A percentile compares a stretch with the other conserved stretches of the same genome.
These are phyloP conservation scores for Breynia disticha DNA, from an alignment of 441 rosid genomes.

Conservation along the genomic window DNA sequence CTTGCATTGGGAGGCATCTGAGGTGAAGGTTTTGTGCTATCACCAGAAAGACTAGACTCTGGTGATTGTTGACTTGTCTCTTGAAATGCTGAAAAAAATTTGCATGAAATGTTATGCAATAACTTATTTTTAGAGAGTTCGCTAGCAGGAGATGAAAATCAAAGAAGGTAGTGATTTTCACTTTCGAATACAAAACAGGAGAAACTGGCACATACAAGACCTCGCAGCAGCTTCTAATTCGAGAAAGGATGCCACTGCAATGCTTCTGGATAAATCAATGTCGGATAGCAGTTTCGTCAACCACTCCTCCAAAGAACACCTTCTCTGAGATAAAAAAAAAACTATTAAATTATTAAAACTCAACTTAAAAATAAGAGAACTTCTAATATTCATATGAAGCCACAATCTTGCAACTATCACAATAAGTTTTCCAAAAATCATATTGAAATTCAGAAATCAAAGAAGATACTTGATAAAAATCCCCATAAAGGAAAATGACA, in stretches of 20 bases:
- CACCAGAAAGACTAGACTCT: constrained; percentile 37
- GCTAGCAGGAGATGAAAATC: too few species aligned
- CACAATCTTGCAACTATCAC: background rate
- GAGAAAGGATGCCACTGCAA: constrained; percentile 84
- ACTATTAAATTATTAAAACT: constrained; percentile 32
- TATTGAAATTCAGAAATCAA: too few species aligned
- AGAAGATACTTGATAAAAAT: too few species aligned
- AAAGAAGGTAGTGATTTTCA: too few species aligned
- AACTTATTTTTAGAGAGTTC: background rate
- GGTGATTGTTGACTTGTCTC: constrained; percentile 43
- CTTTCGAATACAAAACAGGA: background rate
- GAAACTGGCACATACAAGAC: constrained; percentile 60
- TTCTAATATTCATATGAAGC: background rate
- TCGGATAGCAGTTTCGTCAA: constrained; percentile 89
- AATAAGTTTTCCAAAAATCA: background rate
- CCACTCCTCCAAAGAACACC: constrained; percentile 95
- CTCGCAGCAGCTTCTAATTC: constrained; percentile 97
- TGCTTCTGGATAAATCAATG: constrained; percentile 84
- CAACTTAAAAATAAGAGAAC: constrained; percentile 1
- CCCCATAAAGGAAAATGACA: background rate
- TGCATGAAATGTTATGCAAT: constrained; percentile 1
- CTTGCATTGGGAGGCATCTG: constrained; percentile 36
- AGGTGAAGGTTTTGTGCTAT: constrained; percentile 32
- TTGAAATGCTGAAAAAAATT: constrained; percentile 71
- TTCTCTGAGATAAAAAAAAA: constrained; percentile 70